A percentile compares a stretch with the other conserved stretches of the same genome.
phyloP scores from a whole-genome alignment of 495 filamentous ascomycete genomes.

The Talaromyces borbonicus region DNA sequence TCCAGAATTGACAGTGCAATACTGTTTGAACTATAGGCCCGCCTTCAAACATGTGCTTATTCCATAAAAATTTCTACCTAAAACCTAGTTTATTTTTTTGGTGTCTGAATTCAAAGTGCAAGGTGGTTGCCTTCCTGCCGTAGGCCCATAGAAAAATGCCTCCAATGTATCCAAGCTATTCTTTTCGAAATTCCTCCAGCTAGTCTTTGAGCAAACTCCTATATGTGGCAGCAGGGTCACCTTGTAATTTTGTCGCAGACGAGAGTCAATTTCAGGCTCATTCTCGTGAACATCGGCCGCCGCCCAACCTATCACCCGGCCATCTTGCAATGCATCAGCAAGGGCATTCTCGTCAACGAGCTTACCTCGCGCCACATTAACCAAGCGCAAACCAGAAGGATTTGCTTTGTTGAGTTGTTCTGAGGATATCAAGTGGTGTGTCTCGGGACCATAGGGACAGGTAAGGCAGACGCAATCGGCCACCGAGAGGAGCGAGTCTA shows the following conservation, averaged over 20 bases:
- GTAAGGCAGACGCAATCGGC: constrained; percentile 58
- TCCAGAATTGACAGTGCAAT: too few species aligned
- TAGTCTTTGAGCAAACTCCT: constrained; percentile 1
- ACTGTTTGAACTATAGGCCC: too few species aligned
- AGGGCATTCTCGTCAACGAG: constrained; percentile 64
- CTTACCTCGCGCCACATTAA: constrained; percentile 64
- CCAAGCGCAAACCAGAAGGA: constrained; percentile 48
- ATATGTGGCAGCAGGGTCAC: constrained; percentile 6
- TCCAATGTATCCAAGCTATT: constrained; percentile 1
- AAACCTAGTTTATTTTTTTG: too few species aligned
- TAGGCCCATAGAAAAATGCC: too few species aligned
- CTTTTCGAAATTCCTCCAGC: constrained; percentile 4
- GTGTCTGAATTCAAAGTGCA: too few species aligned
- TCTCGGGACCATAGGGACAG: constrained; percentile 43
- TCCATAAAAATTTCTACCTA: too few species aligned
- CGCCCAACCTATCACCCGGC: constrained; percentile 39
- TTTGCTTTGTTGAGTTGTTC: constrained; percentile 22
- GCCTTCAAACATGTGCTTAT: too few species aligned
- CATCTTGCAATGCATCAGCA: constrained; percentile 48
- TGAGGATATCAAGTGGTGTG: constrained; percentile 4
- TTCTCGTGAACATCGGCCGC: constrained; percentile 51
- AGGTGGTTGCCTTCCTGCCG: too few species aligned
- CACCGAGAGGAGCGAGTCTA: constrained; percentile 4
- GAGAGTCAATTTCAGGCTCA: constrained; percentile 5
- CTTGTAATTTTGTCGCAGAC: constrained; percentile 2